phyloP scores from a whole-genome alignment of 257 asterid genomes.

The Coffea canephora region DNA sequence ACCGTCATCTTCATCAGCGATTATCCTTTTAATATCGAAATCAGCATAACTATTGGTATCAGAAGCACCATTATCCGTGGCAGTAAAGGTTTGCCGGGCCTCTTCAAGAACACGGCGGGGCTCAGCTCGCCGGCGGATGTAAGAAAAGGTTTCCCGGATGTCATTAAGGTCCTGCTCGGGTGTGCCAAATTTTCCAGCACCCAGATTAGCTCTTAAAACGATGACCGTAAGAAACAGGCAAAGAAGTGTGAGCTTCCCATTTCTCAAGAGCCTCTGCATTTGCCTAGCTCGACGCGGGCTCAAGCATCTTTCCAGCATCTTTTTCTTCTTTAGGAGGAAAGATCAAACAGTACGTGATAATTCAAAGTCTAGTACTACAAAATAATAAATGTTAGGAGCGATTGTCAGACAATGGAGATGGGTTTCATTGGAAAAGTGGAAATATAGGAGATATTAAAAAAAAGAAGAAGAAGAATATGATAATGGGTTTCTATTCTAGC shows the following conservation, averaged over 20 bases:
- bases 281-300: constrained; percentile 58
- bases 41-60: constrained; percentile 45
- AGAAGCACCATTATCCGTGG: constrained; percentile 2
- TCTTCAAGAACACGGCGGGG: constrained; percentile 78
- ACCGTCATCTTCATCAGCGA: constrained; percentile 68
- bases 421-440: not conserved
- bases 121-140: constrained; percentile 61
- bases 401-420: not conserved
- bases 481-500: not conserved
- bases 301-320: constrained; percentile 62
- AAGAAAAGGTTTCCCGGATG: constrained; percentile 72
- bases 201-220: constrained; percentile 67
- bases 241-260: constrained; percentile 66
- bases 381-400: not conserved
- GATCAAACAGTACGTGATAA: not conserved
- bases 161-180: constrained; percentile 84
- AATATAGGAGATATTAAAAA: not conserved
- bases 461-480: not conserved
- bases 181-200: constrained; percentile 86
- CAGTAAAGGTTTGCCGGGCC: constrained; percentile 17
- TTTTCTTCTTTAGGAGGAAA: not conserved
- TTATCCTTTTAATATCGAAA: constrained; percentile 50
- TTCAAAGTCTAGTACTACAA: not conserved
- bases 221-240: constrained; percentile 70
- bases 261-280: constrained; percentile 53